These are phyloP conservation scores for Leccinellum luteum DNA, from an alignment of 768 basidiomycete genomes.

Conservation along the genomic window DNA sequence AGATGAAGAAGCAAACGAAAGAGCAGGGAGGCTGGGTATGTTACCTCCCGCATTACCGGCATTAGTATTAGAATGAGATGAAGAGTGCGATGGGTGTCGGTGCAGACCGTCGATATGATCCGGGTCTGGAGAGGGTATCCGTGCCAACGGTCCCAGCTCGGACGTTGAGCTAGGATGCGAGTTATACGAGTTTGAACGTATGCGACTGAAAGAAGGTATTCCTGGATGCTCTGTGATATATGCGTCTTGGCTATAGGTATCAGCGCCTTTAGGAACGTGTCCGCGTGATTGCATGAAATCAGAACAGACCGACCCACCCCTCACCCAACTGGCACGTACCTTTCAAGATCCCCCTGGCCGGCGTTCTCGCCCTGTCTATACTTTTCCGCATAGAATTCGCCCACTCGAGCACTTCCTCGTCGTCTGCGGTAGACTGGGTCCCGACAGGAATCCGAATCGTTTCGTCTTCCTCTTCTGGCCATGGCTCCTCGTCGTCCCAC, in stretches of 20 bases:
- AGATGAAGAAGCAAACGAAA: constrained; percentile 50
- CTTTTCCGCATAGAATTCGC: constrained; percentile 71
- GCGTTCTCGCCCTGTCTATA: constrained; percentile 60
- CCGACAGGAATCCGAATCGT: constrained; percentile 52
- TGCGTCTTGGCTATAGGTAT: constrained; percentile 61
- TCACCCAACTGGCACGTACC: constrained; percentile 30
- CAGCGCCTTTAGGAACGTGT: constrained; percentile 49
- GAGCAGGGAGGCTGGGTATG: constrained; percentile 48
- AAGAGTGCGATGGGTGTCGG: constrained; percentile 59
- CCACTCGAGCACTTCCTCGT: constrained; percentile 72
- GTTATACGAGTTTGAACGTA: constrained; percentile 84
- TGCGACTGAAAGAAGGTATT: constrained; percentile 45
- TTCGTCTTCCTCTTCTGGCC: constrained; percentile 69
- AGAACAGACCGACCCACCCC: constrained; percentile 7
- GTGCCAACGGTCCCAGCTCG: constrained; percentile 73
- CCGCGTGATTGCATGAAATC: not conserved
- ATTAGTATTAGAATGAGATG: constrained; percentile 33
- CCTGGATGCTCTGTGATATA: constrained; percentile 43
- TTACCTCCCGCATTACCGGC: constrained; percentile 26
- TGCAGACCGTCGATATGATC: constrained; percentile 88
- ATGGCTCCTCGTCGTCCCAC: constrained; percentile 80
- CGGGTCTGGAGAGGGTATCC: constrained; percentile 80
- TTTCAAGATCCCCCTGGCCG: constrained; percentile 87
- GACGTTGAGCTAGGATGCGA: constrained; percentile 43
- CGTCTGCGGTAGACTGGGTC: constrained; percentile 30